These are phyloP conservation scores for Apiospora marii DNA, from an alignment of 2,329 filamentous ascomycete species.

Conservation along the genomic window DNA sequence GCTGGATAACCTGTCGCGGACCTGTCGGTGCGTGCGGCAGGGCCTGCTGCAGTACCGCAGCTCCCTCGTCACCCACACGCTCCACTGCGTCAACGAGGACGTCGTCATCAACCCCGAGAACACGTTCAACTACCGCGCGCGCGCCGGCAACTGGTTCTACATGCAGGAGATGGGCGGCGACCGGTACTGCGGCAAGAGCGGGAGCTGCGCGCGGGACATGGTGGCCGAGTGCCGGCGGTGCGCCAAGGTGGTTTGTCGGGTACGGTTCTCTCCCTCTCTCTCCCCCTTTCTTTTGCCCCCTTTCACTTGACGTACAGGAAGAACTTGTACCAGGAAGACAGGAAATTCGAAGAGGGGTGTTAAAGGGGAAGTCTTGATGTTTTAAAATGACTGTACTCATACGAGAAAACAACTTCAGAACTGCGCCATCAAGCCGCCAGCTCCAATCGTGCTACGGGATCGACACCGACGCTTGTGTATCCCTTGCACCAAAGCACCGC, in stretches of 20 bases:
- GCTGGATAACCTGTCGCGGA: slow-evolving; percentile 81
- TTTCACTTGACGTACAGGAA: background rate
- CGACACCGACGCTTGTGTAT: slow-evolving; percentile 84
- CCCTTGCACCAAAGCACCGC: slow-evolving; percentile 75
- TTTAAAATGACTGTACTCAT: background rate
- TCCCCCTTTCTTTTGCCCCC: background rate
- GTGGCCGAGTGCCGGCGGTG: slow-evolving; percentile 85
- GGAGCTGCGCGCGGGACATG: slow-evolving; percentile 85
- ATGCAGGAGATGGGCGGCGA: slow-evolving; percentile 60
- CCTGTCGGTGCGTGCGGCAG: slow-evolving; percentile 80
- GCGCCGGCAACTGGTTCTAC: slow-evolving; percentile 66
- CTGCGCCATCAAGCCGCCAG: slow-evolving; percentile 85
- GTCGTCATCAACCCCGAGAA: slow-evolving; percentile 62
- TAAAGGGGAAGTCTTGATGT: background rate
- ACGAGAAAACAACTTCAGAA: slow-evolving; percentile 65
- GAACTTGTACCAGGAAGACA: background rate
- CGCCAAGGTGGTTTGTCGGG: slow-evolving; percentile 79
- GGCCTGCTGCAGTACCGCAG: slow-evolving; percentile 81
- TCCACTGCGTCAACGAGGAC: slow-evolving; percentile 81
- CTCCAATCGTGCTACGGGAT: slow-evolving; percentile 69
- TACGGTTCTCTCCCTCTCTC: slow-evolving; percentile 53
- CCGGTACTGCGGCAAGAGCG: slow-evolving; percentile 70
- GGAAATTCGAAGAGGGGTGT: background rate
- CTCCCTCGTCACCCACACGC: slow-evolving; percentile 75
- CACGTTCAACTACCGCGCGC: slow-evolving; percentile 64